Evolutionary conservation across 805 yeast genomes (phyloP).

Genomic region (Saccharomyces mikatae): DNA sequence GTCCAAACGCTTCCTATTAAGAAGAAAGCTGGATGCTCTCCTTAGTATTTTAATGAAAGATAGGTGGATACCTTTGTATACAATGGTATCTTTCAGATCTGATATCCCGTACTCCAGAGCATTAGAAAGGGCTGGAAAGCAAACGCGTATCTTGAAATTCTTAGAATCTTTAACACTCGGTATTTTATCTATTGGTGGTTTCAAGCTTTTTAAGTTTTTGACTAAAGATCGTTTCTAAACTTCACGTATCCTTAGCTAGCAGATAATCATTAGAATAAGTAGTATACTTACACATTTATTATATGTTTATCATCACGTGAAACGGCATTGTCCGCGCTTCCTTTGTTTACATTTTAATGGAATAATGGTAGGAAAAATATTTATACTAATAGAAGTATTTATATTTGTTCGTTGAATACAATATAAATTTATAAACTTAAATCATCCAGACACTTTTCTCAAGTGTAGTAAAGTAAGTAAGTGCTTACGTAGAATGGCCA

Average conservation of each 20-base stretch:
- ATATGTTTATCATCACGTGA: background rate
- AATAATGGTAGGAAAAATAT: background rate
- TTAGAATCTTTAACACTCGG: conserved; percentile 13
- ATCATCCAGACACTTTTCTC: background rate
- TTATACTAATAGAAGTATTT: background rate
- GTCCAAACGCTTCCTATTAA: conserved; percentile 47
- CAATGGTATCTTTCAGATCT: conserved; percentile 85
- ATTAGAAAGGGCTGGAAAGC: conserved; percentile 45
- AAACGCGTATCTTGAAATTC: conserved; percentile 39
- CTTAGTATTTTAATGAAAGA: conserved; percentile 53
- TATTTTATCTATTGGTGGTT: conserved; percentile 2
- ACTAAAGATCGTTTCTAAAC: background rate
- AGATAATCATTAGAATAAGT: background rate
- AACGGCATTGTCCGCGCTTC: background rate
- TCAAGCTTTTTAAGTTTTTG: conserved; percentile 1
- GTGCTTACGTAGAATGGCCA: conserved; percentile 9
- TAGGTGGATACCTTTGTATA: conserved; percentile 76
- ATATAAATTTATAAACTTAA: background rate
- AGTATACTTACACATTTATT: background rate
- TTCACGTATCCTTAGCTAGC: background rate
- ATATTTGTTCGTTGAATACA: background rate
- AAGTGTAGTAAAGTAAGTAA: background rate
- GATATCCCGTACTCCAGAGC: conserved; percentile 75
- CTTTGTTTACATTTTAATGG: background rate
- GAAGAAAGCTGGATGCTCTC: conserved; percentile 61